Evolutionary conservation across 371 early-diverging fungal species (phyloP), one percentile per base, ranked within the genome.

Genomic region (Mucor circinelloides): DNA sequence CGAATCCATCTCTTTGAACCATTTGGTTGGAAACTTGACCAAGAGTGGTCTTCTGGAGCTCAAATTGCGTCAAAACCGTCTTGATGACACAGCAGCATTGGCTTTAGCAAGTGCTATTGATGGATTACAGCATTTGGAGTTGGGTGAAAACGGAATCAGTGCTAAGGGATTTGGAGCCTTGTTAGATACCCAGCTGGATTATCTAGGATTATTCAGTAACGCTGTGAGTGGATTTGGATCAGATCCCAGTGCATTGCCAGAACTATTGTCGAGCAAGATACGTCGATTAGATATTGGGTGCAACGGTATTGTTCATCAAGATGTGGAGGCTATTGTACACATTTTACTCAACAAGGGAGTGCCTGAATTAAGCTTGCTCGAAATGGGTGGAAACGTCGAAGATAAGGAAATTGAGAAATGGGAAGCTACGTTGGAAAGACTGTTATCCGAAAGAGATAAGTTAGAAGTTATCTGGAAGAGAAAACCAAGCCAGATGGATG

Each of bases 381-480:
- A 88, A 60, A 83, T 86, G 74, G 88, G 85, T 34, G 88, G 88
- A n/a, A 88, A 88, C 62, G 87, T 71, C 8, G 74, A 63, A 62
- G 83, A 76, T 62, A 69, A 66, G 31, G 80, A 85, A 15, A 69
- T 80, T 56, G 75, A 75, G 3, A 74, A 70, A 6, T 88, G 88
- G 88, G 80, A 83, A 50, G 56, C 66, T 7, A 74, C 84, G 3
- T 64, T 83, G n/a, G 66, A 66, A 7, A 67, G 75, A 36, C 60
- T 79, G 17, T 63, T 69, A 27, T 71, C 69, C 21, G 67, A 62
- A 12, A 62, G 66, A 36, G 58, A 67, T 10, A 25, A 30, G 12
- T 38, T 82, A 34, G 72, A 79, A 27, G 61, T 79, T 36, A 68
- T 73, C 8, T 75, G 71, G 66, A 79, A 82, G 61, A 69, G 82